phyloP scores from a whole-genome alignment of 2,329 filamentous ascomycete species.

The Emmonsia crescens region DNA sequence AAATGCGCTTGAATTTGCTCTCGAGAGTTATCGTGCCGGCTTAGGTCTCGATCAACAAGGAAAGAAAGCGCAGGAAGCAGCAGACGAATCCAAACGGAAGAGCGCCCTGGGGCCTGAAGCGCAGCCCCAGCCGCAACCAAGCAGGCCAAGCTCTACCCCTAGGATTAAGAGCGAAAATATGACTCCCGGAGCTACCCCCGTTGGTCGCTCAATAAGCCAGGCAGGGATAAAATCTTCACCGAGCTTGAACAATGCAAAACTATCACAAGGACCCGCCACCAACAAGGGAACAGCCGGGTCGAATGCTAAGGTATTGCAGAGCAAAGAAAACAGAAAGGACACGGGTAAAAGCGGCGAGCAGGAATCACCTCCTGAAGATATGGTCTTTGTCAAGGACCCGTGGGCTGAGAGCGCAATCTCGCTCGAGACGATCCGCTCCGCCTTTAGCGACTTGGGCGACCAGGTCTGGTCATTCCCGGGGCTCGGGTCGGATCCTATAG shows the following conservation, averaged over 20 bases:
- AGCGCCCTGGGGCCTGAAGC: constrained; percentile 8
- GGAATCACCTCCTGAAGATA: constrained; percentile 7
- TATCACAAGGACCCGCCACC: constrained; percentile 18
- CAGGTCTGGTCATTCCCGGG: constrained; percentile 16
- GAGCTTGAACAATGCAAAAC: constrained; percentile 24
- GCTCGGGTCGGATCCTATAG: constrained; percentile 26
- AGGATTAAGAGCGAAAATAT: constrained; percentile 17
- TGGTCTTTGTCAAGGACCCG: constrained; percentile 19
- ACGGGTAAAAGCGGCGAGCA: constrained; percentile 16
- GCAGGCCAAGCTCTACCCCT: constrained; percentile 16
- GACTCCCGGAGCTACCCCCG: constrained; percentile 23
- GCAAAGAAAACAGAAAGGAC: constrained; percentile 21
- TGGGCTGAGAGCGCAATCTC: constrained; percentile 31
- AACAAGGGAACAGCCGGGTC: constrained; percentile 16
- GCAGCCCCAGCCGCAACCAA: constrained; percentile 7
- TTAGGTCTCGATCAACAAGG: constrained; percentile 40
- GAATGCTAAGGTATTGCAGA: constrained; percentile 16
- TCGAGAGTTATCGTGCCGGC: constrained; percentile 41
- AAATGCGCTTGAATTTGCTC: constrained; percentile 45
- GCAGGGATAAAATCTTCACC: constrained; percentile 26
- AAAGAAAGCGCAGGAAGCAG: constrained; percentile 20
- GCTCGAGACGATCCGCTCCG: constrained; percentile 27
- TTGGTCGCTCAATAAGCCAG: constrained; percentile 26
- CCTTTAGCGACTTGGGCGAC: constrained; percentile 25
- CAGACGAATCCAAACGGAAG: constrained; percentile 12